Evolutionary conservation across 371 early-diverging fungal genomes (phyloP), one percentile per base, ranked within the genome.

Genomic region (Zychaea mexicana): DNA sequence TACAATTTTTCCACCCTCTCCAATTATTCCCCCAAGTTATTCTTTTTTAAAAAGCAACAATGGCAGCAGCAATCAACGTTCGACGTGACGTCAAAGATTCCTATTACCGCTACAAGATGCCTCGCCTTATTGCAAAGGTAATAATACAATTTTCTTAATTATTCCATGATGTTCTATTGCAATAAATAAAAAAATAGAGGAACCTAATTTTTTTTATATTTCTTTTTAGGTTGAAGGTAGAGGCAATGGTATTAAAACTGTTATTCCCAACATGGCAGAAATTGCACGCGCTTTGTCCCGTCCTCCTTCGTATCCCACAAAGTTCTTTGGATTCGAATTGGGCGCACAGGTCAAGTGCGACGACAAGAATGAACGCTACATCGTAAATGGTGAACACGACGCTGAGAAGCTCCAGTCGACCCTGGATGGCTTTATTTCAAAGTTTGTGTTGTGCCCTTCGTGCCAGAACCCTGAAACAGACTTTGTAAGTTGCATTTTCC

Each of bases 71-170:
- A 68, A 77, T 94, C 67, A 95, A 95, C 79, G 93, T 95, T 76
- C 85, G 92, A 67, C 87, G 94, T 75, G 92, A 94, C 75, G 87
- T 87, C 69, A 85, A 92, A 62, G 99, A 98, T 83, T 79, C 90
- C 60, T 99, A 96, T 82, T 98, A 99, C 82, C 93, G 99, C 64
- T 99, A 99, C 91, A 99, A 99, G 86, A 99, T 99, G 99, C 99
- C 99, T 61, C 87, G 84, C 70, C 84, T 96, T 63, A 81, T 89
- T 66, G 80, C 92, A 66, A 97, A 94, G 87, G 89, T 89, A 85
- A 65, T 6, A 10, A 33, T 33, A 33, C 5, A 12, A 33, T 8
- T 33, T 8, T 33, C 8, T 33, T 5, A 33, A 33, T 8, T 8
- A 33, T 33, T 8, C 8, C 33, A 33, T 33, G 33, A 33, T 33